phyloP scores from a whole-genome alignment of 345 rosid species.

The Gossypioides kirkii region DNA sequence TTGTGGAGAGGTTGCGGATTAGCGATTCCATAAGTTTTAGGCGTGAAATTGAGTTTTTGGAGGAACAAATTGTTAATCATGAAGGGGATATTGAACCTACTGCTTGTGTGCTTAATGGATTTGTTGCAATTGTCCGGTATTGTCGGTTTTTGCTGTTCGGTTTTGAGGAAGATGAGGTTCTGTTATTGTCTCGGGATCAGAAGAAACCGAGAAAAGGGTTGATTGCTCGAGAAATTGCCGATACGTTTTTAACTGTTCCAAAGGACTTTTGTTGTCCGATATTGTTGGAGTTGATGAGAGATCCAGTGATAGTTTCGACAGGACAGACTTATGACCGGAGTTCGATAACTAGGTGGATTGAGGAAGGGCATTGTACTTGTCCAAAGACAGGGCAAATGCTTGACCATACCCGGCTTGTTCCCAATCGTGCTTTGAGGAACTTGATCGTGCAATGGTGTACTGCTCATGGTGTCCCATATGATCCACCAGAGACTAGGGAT shows the following conservation, averaged over 20 bases:
- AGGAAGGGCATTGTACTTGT: conserved; percentile 81
- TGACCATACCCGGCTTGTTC: conserved; percentile 55
- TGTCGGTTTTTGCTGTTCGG: conserved; percentile 76
- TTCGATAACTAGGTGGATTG: conserved; percentile 83
- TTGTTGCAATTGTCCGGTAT: conserved; percentile 72
- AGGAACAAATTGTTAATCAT: conserved; percentile 82
- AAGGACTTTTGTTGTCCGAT: conserved; percentile 88
- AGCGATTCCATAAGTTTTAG: conserved; percentile 56
- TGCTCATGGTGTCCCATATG: conserved; percentile 63
- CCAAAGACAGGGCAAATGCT: conserved; percentile 89
- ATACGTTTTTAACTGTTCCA: conserved; percentile 56
- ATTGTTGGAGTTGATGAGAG: conserved; percentile 80
- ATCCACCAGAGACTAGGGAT: conserved; percentile 46
- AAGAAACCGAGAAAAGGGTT: conserved; percentile 60
- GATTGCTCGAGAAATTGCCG: conserved; percentile 66
- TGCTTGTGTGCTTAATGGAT: conserved; percentile 69
- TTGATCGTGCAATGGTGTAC: conserved; percentile 79
- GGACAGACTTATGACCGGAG: conserved; percentile 91
- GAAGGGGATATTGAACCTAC: conserved; percentile 87
- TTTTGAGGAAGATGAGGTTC: conserved; percentile 56
- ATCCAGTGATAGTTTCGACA: conserved; percentile 87
- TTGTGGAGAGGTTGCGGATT: conserved; percentile 54
- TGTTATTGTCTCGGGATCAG: conserved; percentile 33
- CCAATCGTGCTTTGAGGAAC: conserved; percentile 80
- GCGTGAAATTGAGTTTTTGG: conserved; percentile 74